A percentile compares a stretch with the other conserved stretches of the same genome.
phyloP scores from a whole-genome alignment of 345 rosid genomes.

The Rhodamnia argentea region DNA sequence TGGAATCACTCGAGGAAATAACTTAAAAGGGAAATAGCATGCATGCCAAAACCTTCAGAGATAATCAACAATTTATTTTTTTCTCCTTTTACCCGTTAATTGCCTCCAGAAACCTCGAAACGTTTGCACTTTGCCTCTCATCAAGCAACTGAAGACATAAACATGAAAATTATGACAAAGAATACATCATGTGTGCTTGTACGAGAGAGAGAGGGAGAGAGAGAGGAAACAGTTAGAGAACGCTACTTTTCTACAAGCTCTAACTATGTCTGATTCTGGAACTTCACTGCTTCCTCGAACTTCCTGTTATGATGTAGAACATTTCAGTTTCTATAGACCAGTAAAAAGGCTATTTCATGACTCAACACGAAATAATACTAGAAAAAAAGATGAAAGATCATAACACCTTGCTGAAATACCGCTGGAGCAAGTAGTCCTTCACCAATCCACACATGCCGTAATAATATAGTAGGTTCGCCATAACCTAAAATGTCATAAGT shows the following conservation, averaged over 20 bases:
- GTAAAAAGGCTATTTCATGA: neutral
- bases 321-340: neutral
- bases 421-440: constrained; percentile 70
- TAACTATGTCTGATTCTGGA: constrained; percentile 88
- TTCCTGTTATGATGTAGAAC: constrained; percentile 36
- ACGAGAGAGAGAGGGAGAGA: neutral
- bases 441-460: constrained; percentile 87
- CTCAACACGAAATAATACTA: neutral
- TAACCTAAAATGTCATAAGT: constrained; percentile 13
- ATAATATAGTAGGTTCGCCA: constrained; percentile 66
- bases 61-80: neutral
- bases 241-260: constrained; percentile 79
- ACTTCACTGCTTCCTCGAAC: constrained; percentile 73
- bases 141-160: constrained; percentile 53
- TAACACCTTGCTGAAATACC: constrained; percentile 89
- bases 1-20: neutral
- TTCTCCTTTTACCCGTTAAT: constrained; percentile 29
- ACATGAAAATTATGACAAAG: neutral
- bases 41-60: neutral
- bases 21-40: neutral
- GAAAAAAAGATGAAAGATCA: neutral
- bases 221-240: neutral
- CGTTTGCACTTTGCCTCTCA: constrained; percentile 73
- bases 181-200: neutral
- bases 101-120: constrained; percentile 59